Evolutionary conservation across 345 rosid species (phyloP), one percentile per base, ranked within the genome.

Genomic region (Populus deltoides): DNA sequence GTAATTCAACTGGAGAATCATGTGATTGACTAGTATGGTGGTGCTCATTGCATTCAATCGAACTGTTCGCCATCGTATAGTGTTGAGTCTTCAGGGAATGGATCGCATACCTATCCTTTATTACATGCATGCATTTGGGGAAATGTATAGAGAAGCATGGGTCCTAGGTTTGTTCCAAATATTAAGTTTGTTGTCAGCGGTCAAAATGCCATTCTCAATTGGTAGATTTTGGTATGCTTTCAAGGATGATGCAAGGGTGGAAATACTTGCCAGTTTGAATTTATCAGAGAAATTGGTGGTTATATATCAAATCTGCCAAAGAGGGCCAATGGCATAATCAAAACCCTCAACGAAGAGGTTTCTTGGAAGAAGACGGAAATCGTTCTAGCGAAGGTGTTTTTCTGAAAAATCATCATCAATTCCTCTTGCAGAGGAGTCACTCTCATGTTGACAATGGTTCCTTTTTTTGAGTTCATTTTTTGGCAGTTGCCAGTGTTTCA

Each of bases 301-400:
- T 20, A 63, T 12, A 27, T 20, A 76, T 66, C 72, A 51, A 78
- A 51, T 72, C 66, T 36, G 72, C n/a, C 8, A 36, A 66, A 66
- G 70, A 59, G 41, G 55, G 59, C 49, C 76, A 35, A 78, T 72
- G 66, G 29, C 31, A 45, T 47, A n/a, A 47, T 72, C 81, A 36
- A 27, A 49, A 36, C 43, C 68, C 24, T 59, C 31, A 47, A 63
- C 36, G 49, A 71, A 63, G n/a, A 61, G 47, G 51, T 68, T 76
- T 41, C 73, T 49, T 75, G 78, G 13, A 31, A 3, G 63, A 45
- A 47, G 71, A 75, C 16, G 13, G 35, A 8, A 25, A 36, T 15
- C 75, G 6, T 43, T 49, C n/a, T 0, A 7, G 75, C 5, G 62
- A 55, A 55, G 13, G 62, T 22, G 24, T 24, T n/a, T 59, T 10